These are phyloP conservation scores for Picea mariana DNA, from an alignment of 83 land plant genomes.

Conservation along the genomic window DNA sequence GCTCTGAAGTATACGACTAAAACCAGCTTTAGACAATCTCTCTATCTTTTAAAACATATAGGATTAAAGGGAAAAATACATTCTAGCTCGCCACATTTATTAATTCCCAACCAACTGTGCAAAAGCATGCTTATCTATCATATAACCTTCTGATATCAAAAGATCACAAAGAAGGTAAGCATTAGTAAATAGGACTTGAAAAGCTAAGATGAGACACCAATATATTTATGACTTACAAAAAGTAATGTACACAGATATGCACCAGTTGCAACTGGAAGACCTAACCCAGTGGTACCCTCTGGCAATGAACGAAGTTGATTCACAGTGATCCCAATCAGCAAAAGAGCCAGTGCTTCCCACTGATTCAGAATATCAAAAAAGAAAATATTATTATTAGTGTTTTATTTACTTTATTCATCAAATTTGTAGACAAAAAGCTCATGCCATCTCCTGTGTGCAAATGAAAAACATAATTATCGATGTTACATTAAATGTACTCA, in stretches of 20 bases:
- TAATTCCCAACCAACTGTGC: background rate
- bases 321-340: constrained; percentile 89
- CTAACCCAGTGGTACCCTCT: constrained; percentile 71
- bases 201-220: background rate
- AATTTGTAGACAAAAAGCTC: too few species aligned
- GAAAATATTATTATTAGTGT: background rate
- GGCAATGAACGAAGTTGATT: constrained; percentile 84
- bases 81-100: background rate
- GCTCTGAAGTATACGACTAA: too few species aligned
- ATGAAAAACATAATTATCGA: background rate
- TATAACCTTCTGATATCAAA: background rate
- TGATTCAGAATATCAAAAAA: constrained; percentile 23
- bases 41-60: too few species aligned
- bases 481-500: background rate
- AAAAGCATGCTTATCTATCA: background rate
- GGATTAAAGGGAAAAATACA: background rate
- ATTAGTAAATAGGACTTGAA: constrained; percentile 1
- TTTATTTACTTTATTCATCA: too few species aligned
- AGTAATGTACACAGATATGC: constrained; percentile 83
- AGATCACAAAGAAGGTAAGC: constrained; percentile 19
- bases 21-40: too few species aligned
- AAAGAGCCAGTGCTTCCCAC: constrained; percentile 94
- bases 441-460: background rate
- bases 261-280: constrained; percentile 66
- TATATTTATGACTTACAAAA: constrained; percentile 64